Percentiles rank a stretch among this genome's conserved stretches.
Evolutionary conservation across 2,329 filamentous ascomycete species (phyloP).

Genomic region (Microascus cirrosus): DNA sequence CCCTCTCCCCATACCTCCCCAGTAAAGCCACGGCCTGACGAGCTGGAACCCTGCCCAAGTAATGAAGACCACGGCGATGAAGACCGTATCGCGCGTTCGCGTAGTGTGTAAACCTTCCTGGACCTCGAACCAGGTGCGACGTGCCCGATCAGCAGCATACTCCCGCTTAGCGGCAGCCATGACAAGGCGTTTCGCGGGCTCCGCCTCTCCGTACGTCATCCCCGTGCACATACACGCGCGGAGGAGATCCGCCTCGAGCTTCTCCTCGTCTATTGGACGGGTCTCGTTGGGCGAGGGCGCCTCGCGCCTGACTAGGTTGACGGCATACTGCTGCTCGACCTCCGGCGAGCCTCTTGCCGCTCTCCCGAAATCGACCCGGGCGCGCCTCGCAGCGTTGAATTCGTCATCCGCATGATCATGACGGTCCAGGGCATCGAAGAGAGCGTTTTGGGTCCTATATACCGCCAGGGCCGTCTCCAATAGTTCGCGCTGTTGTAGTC

Average conservation of each 20-base stretch:
- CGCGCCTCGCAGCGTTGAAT: background rate
- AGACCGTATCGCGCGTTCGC: background rate
- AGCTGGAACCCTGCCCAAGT: conserved; percentile 3
- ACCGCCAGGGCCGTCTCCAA: background rate
- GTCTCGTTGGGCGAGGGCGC: background rate
- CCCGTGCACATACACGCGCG: background rate
- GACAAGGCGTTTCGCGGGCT: background rate
- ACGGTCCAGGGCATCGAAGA: background rate
- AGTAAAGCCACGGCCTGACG: conserved; percentile 5
- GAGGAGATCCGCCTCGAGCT: background rate
- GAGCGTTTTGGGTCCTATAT: background rate
- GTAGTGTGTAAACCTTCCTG: background rate
- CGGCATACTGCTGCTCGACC: background rate
- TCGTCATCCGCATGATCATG: background rate
- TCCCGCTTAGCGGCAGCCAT: background rate
- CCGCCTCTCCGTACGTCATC: conserved; percentile 2
- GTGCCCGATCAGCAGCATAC: background rate
- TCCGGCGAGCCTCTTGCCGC: background rate
- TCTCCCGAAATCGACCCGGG: background rate
- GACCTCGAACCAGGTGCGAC: background rate
- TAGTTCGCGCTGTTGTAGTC: background rate
- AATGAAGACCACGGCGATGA: background rate
- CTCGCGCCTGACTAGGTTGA: background rate
- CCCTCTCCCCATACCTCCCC: background rate
- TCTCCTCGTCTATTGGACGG: background rate